Evolutionary conservation across 257 asterid species (phyloP).

Genomic region (Voacanga thouarsii): DNA sequence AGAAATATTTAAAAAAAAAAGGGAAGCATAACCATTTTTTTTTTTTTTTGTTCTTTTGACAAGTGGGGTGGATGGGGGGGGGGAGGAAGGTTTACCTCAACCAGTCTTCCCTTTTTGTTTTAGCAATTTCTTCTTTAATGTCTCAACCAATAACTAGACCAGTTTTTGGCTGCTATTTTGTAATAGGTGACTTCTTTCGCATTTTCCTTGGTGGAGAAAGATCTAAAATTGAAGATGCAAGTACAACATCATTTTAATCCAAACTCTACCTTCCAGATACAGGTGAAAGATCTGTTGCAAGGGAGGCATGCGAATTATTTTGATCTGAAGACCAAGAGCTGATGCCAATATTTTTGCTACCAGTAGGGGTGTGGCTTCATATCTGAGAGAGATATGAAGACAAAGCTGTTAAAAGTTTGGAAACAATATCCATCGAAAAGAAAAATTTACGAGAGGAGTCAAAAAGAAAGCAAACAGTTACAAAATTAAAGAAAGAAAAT

Average conservation of each 20-base stretch:
- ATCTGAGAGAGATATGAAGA: too few relatives aligned
- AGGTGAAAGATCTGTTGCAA: constrained; percentile 20
- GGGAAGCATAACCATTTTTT: background rate
- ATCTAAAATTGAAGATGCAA: constrained; percentile 36
- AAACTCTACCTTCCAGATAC: too few relatives aligned
- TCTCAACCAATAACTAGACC: constrained; percentile 80
- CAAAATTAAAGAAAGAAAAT: too few relatives aligned
- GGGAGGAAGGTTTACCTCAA: constrained; percentile 53
- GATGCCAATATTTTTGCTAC: too few relatives aligned
- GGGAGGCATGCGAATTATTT: constrained; percentile 23
- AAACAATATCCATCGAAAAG: too few relatives aligned
- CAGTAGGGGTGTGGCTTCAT: too few relatives aligned
- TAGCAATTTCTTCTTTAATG: constrained; percentile 62
- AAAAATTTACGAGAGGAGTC: too few relatives aligned
- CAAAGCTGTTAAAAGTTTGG: too few relatives aligned
- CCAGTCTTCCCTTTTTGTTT: constrained; percentile 58
- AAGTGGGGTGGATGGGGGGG: too few relatives aligned
- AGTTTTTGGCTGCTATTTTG: constrained; percentile 48
- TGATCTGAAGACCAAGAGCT: too few relatives aligned
- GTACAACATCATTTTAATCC: background rate
- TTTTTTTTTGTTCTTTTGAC: too few relatives aligned
- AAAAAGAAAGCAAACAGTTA: too few relatives aligned
- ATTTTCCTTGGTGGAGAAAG: constrained; percentile 82
- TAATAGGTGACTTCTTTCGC: constrained; percentile 33
- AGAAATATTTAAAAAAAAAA: background rate